Evolutionary conservation across 176 grass and related monocot genomes (phyloP), one percentile per base, ranked within the genome.

Genomic region (Carex pumila): DNA sequence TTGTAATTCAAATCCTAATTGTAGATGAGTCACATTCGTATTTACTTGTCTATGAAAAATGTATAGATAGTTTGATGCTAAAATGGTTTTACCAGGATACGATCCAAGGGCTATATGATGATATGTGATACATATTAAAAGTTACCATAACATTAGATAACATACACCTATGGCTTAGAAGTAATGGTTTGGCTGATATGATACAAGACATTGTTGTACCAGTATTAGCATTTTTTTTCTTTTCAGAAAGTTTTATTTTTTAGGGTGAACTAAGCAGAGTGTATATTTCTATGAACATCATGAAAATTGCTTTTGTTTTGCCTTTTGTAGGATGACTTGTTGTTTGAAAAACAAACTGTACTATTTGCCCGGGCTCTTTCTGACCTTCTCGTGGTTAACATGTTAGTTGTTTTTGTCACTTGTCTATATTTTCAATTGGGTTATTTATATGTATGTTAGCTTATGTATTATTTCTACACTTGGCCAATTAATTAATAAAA

Each of bases 311-410:
- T 65, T 83, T 49, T 68, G 41, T 83, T 83, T 66, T 67, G 21
- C 62, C 61, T 81, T 29, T 31, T 83, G 18, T 68, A 83, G 81
- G 81, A 83, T 68, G 81, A 55, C 21, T 63, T 47, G 2, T 55
- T 6, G 1, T 83, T 83, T 69, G 81, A 65, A 31, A 83, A 83
- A 18, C 81, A 83, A 66, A 54, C 15, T 53, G 32, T 69, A 52
- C 61, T 83, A 18, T 69, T 83, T 18, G 5, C 81, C n/a, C 30
- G 68, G 21, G 34, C 61, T 68, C 61, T 83, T 83, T 83, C 81
- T 11, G 81, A 83, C 60, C 81, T 83, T 53, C 81, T 83, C 10
- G 64, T 83, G 37, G 49, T 83, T 83, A 83, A 83, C 61, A 66
- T 83, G 81, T 83, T 68, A 83, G 81, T 83, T 55, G 49, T 83